Base-by-base conservation (phyloP, 2,329 filamentous ascomycete species). In the Xylaria sp. region DNA sequence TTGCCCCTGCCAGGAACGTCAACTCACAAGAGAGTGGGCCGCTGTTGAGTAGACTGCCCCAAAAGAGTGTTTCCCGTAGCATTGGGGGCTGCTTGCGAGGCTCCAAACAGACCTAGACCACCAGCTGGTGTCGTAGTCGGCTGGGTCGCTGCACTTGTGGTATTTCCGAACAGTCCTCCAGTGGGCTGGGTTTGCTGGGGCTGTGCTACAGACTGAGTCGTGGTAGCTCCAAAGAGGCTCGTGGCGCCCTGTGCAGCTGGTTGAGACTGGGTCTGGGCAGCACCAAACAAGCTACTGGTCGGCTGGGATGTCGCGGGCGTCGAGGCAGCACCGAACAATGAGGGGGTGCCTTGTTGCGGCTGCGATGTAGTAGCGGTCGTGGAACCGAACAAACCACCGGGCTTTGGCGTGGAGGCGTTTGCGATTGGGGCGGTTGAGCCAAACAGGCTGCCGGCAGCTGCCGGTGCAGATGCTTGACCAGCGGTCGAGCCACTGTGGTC, bases 371-470 rank as follows among this genome's bases (percentile, higher is more conserved):
- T 30, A n/a, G 54, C 19, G 5, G 54, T 23, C 19, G 67, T 56
- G 57, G 60, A 67, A 35, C 71, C 72, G 59, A 75, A 76, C 54
- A 75, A 63, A 42, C 72, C 69, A 57, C 63, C 61, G 44, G 68
- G 61, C 54, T 69, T 69, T 11, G 66, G 63, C 5, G 65, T 63
- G 4, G 66, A 65, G 30, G 66, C 51, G 52, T 58, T 68, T 7
- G 65, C 59, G 11, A 64, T 44, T 8, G 62, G 61, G 30, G 65
- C 59, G 35, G 67, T 55, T 42, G 67, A 65, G 39, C 68, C 70
- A 55, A 74, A 74, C 47, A 74, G 54, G 57, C 71, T 68, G 6
- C 68, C 68, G n/a, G 68, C 65, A 39, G 73, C 71, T 56, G 71
- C 68, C 16, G 68, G 66, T 23, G 73, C 71, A 58, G 71, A 67